Conservation (phyloP, 352 stramenopile species). For the Pythium rhizo-oryzae region DNA sequence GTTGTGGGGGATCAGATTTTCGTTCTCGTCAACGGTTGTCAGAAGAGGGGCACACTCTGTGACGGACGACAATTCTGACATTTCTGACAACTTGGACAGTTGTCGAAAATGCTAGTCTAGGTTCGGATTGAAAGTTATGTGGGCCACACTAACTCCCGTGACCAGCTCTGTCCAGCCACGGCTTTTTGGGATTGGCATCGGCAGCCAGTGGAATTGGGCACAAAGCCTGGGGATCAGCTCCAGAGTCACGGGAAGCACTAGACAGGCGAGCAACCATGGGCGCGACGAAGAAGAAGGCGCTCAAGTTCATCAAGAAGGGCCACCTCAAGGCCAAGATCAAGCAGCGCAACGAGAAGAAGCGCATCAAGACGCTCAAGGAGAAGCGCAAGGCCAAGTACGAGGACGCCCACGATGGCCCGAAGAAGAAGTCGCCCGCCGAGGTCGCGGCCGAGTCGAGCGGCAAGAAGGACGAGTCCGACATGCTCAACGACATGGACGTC, state of each 20-base stretch:
- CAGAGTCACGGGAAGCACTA: too few species aligned
- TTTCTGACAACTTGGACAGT: neutral
- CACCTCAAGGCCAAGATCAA: constrained; percentile 79
- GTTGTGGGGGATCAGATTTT: constrained; percentile 16
- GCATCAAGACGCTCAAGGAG: constrained; percentile 77
- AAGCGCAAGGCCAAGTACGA: constrained; percentile 76
- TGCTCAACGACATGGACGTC: constrained; percentile 89
- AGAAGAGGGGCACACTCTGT: neutral
- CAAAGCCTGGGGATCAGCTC: neutral
- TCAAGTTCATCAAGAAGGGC: constrained; percentile 87
- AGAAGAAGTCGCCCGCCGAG: constrained; percentile 30
- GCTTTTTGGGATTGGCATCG: constrained; percentile 12
- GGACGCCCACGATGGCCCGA: constrained; percentile 45
- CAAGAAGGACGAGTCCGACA: constrained; percentile 72
- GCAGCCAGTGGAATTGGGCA: constrained; percentile 13
- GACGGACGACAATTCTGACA: too few species aligned
- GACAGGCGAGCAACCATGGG: constrained; percentile 28
- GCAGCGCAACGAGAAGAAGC: constrained; percentile 86
- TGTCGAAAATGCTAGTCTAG: neutral
- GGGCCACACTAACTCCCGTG: constrained; percentile 3
- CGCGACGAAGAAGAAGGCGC: constrained; percentile 87
- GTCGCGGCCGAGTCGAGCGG: constrained; percentile 10
- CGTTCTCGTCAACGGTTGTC: constrained; percentile 2
- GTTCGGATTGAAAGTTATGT: neutral
- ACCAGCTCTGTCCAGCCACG: constrained; percentile 9